Evolutionary conservation across 2,329 filamentous ascomycete species (phyloP).

Genomic region (Arachnomyces sp.): DNA sequence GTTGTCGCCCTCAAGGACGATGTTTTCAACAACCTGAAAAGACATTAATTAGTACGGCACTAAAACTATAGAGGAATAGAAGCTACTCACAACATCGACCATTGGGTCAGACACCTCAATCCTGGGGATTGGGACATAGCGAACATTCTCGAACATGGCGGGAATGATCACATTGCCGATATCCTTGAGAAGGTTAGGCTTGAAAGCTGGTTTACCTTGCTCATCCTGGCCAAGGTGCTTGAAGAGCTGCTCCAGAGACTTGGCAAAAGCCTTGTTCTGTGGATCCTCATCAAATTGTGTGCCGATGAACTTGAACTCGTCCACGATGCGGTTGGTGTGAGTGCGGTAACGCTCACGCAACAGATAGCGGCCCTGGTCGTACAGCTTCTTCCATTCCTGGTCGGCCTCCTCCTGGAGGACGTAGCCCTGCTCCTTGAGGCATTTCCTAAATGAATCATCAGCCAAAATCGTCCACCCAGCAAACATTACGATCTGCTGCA

Average conservation of each 20-base stretch:
- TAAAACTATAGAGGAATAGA: neutral
- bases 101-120: slow-evolving; percentile 83
- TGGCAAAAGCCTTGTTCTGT: slow-evolving; percentile 72
- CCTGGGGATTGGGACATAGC: slow-evolving; percentile 85
- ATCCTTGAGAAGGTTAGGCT: slow-evolving; percentile 86
- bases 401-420: slow-evolving; percentile 75
- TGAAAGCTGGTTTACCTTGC: slow-evolving; percentile 78
- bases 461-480: neutral
- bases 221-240: slow-evolving; percentile 79
- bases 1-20: slow-evolving; percentile 93
- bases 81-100: slow-evolving; percentile 57
- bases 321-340: slow-evolving; percentile 76
- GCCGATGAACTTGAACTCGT: slow-evolving; percentile 83
- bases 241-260: slow-evolving; percentile 76
- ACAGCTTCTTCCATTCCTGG: slow-evolving; percentile 72
- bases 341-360: slow-evolving; percentile 79
- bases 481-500: neutral
- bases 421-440: slow-evolving; percentile 81
- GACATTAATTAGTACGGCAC: slow-evolving; percentile 1
- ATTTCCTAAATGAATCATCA: slow-evolving; percentile 45
- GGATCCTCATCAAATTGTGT: slow-evolving; percentile 84
- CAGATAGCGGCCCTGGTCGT: slow-evolving; percentile 77
- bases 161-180: slow-evolving; percentile 80
- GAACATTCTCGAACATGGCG: slow-evolving; percentile 68
- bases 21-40: slow-evolving; percentile 77